Evolutionary conservation across 225 moss, liverwort and hornwort species (phyloP).

Genomic region (Antitrichia curtipendula): DNA sequence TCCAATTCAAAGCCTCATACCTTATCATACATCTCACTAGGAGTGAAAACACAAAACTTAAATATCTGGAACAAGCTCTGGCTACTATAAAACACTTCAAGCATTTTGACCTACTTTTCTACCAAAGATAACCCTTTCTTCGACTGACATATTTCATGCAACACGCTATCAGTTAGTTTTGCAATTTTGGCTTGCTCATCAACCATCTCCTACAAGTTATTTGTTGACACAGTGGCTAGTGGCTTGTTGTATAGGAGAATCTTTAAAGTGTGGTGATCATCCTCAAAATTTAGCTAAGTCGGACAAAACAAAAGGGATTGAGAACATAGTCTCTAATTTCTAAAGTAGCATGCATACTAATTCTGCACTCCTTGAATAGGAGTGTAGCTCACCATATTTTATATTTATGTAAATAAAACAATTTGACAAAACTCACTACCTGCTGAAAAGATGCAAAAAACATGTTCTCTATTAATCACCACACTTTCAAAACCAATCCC

Average conservation of each 20-base stretch:
- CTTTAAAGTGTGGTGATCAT: background rate
- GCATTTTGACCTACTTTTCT: slow-evolving; percentile 73
- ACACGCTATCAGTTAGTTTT: background rate
- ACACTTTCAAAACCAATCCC: no score
- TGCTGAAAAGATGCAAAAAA: no score
- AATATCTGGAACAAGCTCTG: slow-evolving; percentile 64
- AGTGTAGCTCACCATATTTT: background rate
- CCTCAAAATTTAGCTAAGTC: background rate
- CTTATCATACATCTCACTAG: no score
- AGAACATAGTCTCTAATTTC: background rate
- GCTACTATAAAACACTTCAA: slow-evolving; percentile 64
- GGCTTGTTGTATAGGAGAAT: background rate
- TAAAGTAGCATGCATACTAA: background rate
- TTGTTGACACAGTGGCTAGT: background rate
- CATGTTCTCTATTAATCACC: no score
- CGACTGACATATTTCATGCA: slow-evolving; percentile 16
- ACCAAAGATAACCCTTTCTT: slow-evolving; percentile 70
- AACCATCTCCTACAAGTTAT: background rate
- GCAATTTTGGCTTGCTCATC: background rate
- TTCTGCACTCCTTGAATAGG: background rate
- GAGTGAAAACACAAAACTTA: background rate
- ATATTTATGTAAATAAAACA: background rate
- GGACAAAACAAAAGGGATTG: background rate
- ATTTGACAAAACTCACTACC: background rate
- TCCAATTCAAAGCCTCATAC: no score